Conservation (phyloP, 1,139 yeast species). For the Pichia sp. region DNA sequence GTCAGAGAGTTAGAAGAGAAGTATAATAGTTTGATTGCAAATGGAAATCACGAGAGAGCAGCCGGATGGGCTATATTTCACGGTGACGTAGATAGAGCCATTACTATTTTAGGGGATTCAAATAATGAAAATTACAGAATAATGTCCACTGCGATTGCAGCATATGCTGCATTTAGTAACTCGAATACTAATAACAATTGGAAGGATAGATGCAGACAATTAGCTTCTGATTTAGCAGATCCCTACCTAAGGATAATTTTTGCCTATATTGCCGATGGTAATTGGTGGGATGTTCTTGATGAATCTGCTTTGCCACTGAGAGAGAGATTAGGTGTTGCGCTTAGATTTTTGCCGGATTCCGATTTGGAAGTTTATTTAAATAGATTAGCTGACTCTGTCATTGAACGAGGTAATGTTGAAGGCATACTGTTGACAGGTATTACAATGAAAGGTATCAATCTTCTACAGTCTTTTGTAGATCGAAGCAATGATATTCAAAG, state of each 20-base stretch:
- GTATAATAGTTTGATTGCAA: slow-evolving; percentile 46
- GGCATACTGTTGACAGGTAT: slow-evolving; percentile 87
- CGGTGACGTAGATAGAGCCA: slow-evolving; percentile 78
- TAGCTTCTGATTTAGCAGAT: slow-evolving; percentile 81
- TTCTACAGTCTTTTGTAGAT: slow-evolving; percentile 81
- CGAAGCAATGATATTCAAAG: slow-evolving; percentile 90
- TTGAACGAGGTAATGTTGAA: slow-evolving; percentile 76
- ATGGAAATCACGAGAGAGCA: slow-evolving; percentile 74
- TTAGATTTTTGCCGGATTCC: slow-evolving; percentile 73
- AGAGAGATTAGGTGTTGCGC: slow-evolving; percentile 85
- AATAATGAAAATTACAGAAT: slow-evolving; percentile 58
- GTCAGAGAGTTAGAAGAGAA: slow-evolving; percentile 68
- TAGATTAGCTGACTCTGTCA: slow-evolving; percentile 64
- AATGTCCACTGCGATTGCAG: slow-evolving; percentile 93
- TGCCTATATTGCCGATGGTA: slow-evolving; percentile 89
- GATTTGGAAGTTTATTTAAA: slow-evolving; percentile 65
- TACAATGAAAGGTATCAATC: slow-evolving; percentile 64
- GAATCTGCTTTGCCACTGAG: slow-evolving; percentile 82
- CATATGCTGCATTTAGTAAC: slow-evolving; percentile 62
- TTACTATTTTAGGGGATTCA: slow-evolving; percentile 54
- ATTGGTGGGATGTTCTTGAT: slow-evolving; percentile 94
- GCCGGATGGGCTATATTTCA: slow-evolving; percentile 98
- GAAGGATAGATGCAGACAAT: slow-evolving; percentile 85
- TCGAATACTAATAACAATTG: slow-evolving; percentile 64
- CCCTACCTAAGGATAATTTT: slow-evolving; percentile 89